These are phyloP conservation scores for Termitomyces sp. DNA, from an alignment of 768 basidiomycete species.

Conservation along the genomic window DNA sequence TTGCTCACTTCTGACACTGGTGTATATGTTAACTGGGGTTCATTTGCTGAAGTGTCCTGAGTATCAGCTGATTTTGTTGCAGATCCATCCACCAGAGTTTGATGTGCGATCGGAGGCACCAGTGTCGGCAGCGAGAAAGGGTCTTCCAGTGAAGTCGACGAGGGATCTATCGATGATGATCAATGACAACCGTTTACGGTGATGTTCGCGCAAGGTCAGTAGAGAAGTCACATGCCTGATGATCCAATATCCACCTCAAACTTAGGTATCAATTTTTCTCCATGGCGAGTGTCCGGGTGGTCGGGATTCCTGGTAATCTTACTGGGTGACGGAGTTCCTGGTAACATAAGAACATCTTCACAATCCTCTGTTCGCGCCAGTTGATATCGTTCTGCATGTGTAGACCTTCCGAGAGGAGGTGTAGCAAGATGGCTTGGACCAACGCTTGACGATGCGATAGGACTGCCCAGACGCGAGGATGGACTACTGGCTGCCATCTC, in stretches of 20 bases:
- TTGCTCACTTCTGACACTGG: not conserved
- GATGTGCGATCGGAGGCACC: not conserved
- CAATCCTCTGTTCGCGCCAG: conserved; percentile 27
- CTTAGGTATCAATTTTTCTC: conserved; percentile 30
- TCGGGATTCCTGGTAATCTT: conserved; percentile 20
- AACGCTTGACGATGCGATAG: not conserved
- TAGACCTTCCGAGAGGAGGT: conserved; percentile 36
- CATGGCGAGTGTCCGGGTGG: not conserved
- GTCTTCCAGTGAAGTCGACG: conserved; percentile 5
- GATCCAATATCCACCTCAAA: conserved; percentile 27
- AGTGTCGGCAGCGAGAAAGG: not conserved
- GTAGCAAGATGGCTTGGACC: conserved; percentile 19
- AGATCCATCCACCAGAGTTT: not conserved
- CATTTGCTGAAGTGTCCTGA: not conserved
- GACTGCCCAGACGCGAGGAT: not conserved
- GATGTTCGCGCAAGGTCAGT: not conserved
- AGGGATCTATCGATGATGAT: not conserved
- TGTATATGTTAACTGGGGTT: not conserved
- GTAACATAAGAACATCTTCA: conserved; percentile 29
- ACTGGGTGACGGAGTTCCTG: conserved; percentile 36
- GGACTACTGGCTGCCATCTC: not conserved
- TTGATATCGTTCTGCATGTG: conserved; percentile 29
- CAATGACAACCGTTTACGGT: not conserved
- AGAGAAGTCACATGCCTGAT: not conserved
- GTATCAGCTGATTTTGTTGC: not conserved